Evolutionary conservation across 2,329 filamentous ascomycete species (phyloP), one percentile per base, ranked within the genome.

Genomic region (Furcasterigmium furcatum): DNA sequence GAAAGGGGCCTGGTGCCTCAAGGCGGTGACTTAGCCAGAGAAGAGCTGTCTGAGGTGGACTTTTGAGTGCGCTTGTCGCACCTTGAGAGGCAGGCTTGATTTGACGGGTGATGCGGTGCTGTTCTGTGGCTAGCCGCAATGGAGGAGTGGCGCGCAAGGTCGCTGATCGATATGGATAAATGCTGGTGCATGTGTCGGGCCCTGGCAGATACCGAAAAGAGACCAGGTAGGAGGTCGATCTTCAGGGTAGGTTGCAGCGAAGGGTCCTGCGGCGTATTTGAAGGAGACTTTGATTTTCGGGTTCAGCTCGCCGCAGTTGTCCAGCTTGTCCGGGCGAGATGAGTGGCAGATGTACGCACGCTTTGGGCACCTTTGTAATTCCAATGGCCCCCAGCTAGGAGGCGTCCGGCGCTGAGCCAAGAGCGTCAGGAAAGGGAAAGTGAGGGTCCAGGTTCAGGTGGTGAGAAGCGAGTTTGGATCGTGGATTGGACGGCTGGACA

Each of bases 281-380:
- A 36, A 36, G 9, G 34, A 36, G 16, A 16, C 34, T 19, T 18
- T 5, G 9, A 9, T 7, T 30, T 7, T 24, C 10, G 27, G 13
- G 19, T 25, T 34, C 40, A 41, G 25, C 40, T 32, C 21, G 38
- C 19, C 22, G 14, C 18, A n/a, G 9, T 22, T 19, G 18, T 16
- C 13, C 38, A 4, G 25, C 22, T n/a, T 16, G 16, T 18, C 27
- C 12, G 20, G 40, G 21, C 25, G 40, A 42, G 27, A 42, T 40
- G 27, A 19, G 34, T 16, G 39, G 27, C 19, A n/a, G 25, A 20
- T 19, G 16, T 30, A 32, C 32, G 40, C 13, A 25, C 40, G 40
- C 40, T 42, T 20, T 42, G 40, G 40, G 40, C 40, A 16, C 40
- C 40, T 42, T 22, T 21, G 40, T 27, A 42, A 42, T 42, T 35